These are phyloP conservation scores for Pyrus hybrid DNA, from an alignment of 331 rosid species.

Conservation along the genomic window DNA sequence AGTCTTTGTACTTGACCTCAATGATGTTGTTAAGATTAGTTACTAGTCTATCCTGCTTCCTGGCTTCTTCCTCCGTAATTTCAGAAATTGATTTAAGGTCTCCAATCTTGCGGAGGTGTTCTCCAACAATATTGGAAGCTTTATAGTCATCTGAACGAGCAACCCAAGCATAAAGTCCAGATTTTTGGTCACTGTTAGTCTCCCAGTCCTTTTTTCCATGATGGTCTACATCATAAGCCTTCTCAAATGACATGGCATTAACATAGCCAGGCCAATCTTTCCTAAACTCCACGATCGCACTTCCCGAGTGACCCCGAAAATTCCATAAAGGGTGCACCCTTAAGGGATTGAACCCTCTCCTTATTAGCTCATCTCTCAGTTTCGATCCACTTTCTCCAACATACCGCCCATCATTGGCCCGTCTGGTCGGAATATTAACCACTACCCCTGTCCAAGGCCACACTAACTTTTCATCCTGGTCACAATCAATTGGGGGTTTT, in stretches of 20 bases:
- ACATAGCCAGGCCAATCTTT: conserved; percentile 77
- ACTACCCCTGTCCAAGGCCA: conserved; percentile 93
- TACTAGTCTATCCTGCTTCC: conserved; percentile 58
- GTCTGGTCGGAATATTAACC: conserved; percentile 71
- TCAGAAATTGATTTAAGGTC: conserved; percentile 68
- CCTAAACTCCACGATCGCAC: conserved; percentile 71
- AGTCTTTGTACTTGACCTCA: conserved; percentile 48
- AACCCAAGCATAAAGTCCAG: conserved; percentile 89
- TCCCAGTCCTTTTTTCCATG: conserved; percentile 75
- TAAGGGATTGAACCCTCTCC: conserved; percentile 64
- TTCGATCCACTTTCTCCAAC: conserved; percentile 87
- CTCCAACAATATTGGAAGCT: conserved; percentile 51
- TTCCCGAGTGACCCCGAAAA: conserved; percentile 71
- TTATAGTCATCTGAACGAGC: conserved; percentile 80
- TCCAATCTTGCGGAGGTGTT: conserved; percentile 63
- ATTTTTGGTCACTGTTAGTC: conserved; percentile 30
- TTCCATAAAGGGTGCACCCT: conserved; percentile 65
- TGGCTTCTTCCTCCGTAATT: conserved; percentile 71
- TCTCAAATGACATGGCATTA: conserved; percentile 81
- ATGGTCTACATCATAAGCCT: conserved; percentile 57
- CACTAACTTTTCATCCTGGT: conserved; percentile 61
- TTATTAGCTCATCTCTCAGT: conserved; percentile 69
- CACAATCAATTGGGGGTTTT: conserved; percentile 29
- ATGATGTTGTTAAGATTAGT: conserved; percentile 52
- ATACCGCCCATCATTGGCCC: conserved; percentile 50